Base-by-base conservation (phyloP, 345 rosid genomes). In the Capsella bursapastoris region DNA sequence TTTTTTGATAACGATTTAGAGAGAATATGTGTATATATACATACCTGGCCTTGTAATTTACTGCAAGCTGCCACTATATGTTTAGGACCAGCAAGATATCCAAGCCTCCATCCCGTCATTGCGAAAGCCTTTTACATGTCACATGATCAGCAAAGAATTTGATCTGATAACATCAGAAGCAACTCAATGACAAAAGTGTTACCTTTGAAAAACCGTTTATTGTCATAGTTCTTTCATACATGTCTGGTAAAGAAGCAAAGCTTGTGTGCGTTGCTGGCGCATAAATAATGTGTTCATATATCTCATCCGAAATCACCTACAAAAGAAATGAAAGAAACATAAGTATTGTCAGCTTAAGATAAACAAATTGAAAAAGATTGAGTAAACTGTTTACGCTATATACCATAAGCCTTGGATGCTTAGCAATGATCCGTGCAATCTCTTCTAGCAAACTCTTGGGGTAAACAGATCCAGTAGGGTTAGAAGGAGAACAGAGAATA, bases 81-180 rank as follows among this genome's bases (percentile, higher is more conserved):
- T 66, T 85, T 92, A 50, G 98, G 98, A 50, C 98, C 99, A 32
- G 99, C 98, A 29, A 96, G 60, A 66, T 92, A 92, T 64, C 98
- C 96, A 71, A 96, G 97, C 49, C 99, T 86, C 99, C 99, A 96
- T 27, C 99, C 98, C 80, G 99, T 96, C 97, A 96, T 96, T 47
- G 99, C 99, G 74, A 89, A 96, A 66, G 99, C 93, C 99, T 92
- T 51, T 77, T n/a, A 84, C 72, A 80, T 47, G 13, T 71, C 22
- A 60, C 11, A 72, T 2, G 28, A 60, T 75, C 70, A 68, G 70
- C 22, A 43, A 32, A 14, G 15, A 45, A 45, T 51, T 43, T 13
- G 15, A 32, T 22, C 0, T 2, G 5, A 32, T 10, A 28, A 66
- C 60, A 63, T 3, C 37, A 56, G 2, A 63, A 55, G 37, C 60